Evolutionary conservation across 352 stramenopile species (phyloP).

Genomic region (Globisporangium nagaii): DNA sequence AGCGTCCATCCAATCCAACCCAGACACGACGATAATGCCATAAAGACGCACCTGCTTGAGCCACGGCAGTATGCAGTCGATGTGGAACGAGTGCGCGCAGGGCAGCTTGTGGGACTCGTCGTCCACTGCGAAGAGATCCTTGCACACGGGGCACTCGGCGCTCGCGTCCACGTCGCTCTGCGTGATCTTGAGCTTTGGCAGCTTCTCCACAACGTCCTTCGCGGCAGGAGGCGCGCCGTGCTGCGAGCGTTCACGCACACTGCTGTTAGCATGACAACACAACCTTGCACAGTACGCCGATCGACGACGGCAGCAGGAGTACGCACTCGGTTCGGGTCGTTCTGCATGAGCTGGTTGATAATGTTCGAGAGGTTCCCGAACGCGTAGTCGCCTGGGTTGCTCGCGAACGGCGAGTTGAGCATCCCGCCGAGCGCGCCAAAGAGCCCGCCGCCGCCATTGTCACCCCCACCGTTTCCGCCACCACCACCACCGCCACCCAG

Average conservation of each 20-base stretch:
- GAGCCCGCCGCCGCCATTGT: slow-evolving; percentile 42
- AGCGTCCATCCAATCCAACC: background rate
- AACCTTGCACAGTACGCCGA: no score
- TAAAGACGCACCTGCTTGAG: slow-evolving; percentile 43
- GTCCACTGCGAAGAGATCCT: slow-evolving; percentile 76
- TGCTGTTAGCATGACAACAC: no score
- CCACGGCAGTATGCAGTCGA: slow-evolving; percentile 84
- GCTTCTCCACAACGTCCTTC: slow-evolving; percentile 68
- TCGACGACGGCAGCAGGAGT: background rate
- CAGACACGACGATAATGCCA: background rate
- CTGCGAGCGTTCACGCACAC: no score
- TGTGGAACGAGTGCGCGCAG: slow-evolving; percentile 76
- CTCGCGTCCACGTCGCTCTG: slow-evolving; percentile 70
- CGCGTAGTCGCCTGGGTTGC: slow-evolving; percentile 76
- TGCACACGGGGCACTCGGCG: slow-evolving; percentile 83
- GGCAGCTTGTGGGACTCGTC: slow-evolving; percentile 72
- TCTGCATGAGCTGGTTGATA: slow-evolving; percentile 88
- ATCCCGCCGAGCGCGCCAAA: slow-evolving; percentile 59
- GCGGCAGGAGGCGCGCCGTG: slow-evolving; percentile 71
- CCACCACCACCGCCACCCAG: slow-evolving; percentile 15
- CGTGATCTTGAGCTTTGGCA: slow-evolving; percentile 70
- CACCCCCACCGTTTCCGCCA: slow-evolving; percentile 29
- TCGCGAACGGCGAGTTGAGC: slow-evolving; percentile 25
- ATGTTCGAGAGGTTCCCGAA: slow-evolving; percentile 81
- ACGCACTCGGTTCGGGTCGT: slow-evolving; percentile 79